These are phyloP conservation scores for Capsella bursapastoris DNA, from an alignment of 345 rosid species.

Conservation along the genomic window DNA sequence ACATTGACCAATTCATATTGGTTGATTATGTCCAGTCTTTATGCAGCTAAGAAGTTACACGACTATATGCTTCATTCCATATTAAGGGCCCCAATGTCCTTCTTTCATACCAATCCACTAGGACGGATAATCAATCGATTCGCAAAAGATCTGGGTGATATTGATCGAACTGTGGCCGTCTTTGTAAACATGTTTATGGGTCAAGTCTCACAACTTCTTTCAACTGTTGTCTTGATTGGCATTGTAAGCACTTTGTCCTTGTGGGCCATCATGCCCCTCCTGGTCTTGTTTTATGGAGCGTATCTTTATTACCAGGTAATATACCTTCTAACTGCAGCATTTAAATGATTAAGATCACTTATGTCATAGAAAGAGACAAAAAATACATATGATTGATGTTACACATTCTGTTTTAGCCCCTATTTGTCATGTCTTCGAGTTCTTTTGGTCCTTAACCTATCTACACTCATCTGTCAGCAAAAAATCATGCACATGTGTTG, in stretches of 20 bases:
- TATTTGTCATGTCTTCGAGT: neutral
- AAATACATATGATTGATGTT: neutral
- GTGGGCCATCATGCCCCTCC: slow-evolving; percentile 98
- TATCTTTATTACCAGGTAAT: slow-evolving; percentile 83
- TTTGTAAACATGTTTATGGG: slow-evolving; percentile 83
- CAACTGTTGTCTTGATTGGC: slow-evolving; percentile 94
- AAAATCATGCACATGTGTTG: neutral
- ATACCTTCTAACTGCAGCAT: slow-evolving; percentile 7
- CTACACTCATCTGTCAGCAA: neutral
- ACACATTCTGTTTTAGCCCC: neutral
- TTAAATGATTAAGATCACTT: neutral
- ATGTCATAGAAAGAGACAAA: neutral
- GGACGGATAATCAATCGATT: slow-evolving; percentile 96
- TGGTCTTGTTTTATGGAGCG: slow-evolving; percentile 88
- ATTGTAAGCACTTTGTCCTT: slow-evolving; percentile 96
- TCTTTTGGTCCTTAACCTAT: slow-evolving; percentile 12
- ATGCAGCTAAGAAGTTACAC: slow-evolving; percentile 91
- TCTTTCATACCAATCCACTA: slow-evolving; percentile 96
- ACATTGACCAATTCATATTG: slow-evolving; percentile 86
- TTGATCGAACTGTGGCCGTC: slow-evolving; percentile 83
- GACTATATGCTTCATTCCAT: slow-evolving; percentile 90
- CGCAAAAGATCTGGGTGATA: slow-evolving; percentile 97
- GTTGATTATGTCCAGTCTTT: slow-evolving; percentile 87
- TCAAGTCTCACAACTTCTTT: slow-evolving; percentile 87
- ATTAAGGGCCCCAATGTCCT: slow-evolving; percentile 95